These are phyloP conservation scores for Trichoderma asperelloides DNA, from an alignment of 495 filamentous ascomycete species.

Conservation along the genomic window DNA sequence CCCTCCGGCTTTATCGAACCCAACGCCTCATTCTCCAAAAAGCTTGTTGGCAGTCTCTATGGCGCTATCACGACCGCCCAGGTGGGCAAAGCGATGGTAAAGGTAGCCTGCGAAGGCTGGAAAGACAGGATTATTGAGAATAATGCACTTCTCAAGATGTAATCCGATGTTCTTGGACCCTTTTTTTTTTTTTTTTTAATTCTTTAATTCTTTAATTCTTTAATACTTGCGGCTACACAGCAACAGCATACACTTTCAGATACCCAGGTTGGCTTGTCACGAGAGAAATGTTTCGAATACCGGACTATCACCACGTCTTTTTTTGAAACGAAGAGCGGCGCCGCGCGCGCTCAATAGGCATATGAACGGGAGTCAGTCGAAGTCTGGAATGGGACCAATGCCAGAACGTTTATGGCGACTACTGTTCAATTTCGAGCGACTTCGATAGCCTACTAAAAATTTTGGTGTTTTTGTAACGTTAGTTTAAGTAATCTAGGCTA, in stretches of 20 bases:
- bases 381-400: background rate
- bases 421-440: background rate
- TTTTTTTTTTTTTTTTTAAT: background rate
- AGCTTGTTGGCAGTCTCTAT: conserved; percentile 17
- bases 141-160: conserved; percentile 21
- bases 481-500: background rate
- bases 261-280: background rate
- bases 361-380: background rate
- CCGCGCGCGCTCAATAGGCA: background rate
- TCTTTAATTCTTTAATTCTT: background rate
- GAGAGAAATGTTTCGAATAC: background rate
- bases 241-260: background rate
- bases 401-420: background rate
- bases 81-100: conserved; percentile 32
- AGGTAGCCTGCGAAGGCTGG: conserved; percentile 27
- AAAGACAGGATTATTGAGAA: conserved; percentile 26
- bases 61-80: conserved; percentile 27
- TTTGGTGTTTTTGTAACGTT: background rate
- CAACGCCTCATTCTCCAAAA: conserved; percentile 21
- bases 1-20: conserved; percentile 29
- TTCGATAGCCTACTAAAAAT: background rate
- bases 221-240: background rate
- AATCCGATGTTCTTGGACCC: background rate
- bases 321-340: background rate
- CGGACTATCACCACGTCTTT: background rate